phyloP scores from a whole-genome alignment of 1,284 basidiomycete genomes.

The Boletellus deceptivus region DNA sequence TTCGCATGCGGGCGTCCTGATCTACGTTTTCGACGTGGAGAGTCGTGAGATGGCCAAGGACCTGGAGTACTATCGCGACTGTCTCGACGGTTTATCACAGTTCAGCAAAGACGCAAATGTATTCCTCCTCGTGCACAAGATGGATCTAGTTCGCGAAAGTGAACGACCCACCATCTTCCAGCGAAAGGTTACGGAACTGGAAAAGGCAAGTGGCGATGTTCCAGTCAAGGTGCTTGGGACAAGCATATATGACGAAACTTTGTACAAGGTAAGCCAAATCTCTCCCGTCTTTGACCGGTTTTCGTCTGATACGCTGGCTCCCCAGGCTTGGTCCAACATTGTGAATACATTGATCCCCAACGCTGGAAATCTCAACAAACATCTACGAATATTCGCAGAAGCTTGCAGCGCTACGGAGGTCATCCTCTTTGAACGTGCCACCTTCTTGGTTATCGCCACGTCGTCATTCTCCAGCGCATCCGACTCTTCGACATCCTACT shows the following conservation, averaged over 20 bases:
- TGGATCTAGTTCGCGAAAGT: slow-evolving; percentile 78
- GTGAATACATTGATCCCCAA: slow-evolving; percentile 97
- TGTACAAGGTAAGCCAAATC: slow-evolving; percentile 76
- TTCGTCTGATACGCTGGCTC: slow-evolving; percentile 8
- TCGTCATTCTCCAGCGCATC: slow-evolving; percentile 43
- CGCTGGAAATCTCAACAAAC: slow-evolving; percentile 81
- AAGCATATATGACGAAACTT: slow-evolving; percentile 95
- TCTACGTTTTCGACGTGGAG: slow-evolving; percentile 97
- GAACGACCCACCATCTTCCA: slow-evolving; percentile 56
- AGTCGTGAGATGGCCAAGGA: slow-evolving; percentile 73
- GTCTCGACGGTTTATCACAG: slow-evolving; percentile 74
- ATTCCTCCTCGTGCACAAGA: slow-evolving; percentile 95
- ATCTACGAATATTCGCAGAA: slow-evolving; percentile 82
- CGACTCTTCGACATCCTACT: slow-evolving; percentile 37
- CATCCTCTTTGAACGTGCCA: slow-evolving; percentile 94
- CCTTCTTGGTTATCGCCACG: slow-evolving; percentile 94
- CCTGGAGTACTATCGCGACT: slow-evolving; percentile 84
- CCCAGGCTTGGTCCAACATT: slow-evolving; percentile 95
- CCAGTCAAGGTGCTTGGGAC: slow-evolving; percentile 82
- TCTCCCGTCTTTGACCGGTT: slow-evolving; percentile 2
- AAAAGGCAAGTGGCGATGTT: slow-evolving; percentile 60
- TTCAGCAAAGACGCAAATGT: slow-evolving; percentile 81
- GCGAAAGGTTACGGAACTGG: slow-evolving; percentile 67
- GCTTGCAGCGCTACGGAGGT: slow-evolving; percentile 91
- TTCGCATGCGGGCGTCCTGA: slow-evolving; percentile 92